Conservation (phyloP, 163 green algal genomes). For the Picocystis sp. region DNA sequence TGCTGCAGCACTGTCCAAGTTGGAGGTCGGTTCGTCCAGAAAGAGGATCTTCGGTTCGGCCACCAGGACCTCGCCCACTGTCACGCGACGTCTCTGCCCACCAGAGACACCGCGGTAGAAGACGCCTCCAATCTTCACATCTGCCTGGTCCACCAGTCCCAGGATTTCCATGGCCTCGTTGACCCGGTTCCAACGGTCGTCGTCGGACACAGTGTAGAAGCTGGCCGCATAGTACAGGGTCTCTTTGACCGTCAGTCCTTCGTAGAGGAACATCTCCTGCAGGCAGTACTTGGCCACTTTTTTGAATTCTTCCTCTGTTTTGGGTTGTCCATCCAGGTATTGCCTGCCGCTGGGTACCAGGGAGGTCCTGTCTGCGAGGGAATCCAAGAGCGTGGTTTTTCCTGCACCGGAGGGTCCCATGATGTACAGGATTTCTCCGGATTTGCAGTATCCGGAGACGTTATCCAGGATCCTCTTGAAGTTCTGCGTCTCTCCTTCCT, state of each 20-base stretch:
- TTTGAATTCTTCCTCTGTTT: slow-evolving; percentile 24
- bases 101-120: slow-evolving; percentile 23
- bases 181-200: too few relatives aligned
- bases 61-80: slow-evolving; percentile 35
- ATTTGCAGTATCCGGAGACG: slow-evolving; percentile 17
- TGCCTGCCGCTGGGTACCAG: too few relatives aligned
- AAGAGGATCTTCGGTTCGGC: slow-evolving; percentile 16
- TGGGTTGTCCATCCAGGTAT: slow-evolving; percentile 17
- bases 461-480: slow-evolving; percentile 18
- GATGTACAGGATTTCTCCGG: slow-evolving; percentile 20
- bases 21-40: slow-evolving; percentile 19
- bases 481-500: too few relatives aligned
- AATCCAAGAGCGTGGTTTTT: slow-evolving; percentile 33
- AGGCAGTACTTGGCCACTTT: slow-evolving; percentile 27
- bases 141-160: too few relatives aligned
- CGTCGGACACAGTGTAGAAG: slow-evolving; percentile 1
- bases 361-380: slow-evolving; percentile 18
- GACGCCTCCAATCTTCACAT: too few relatives aligned
- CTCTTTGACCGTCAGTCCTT: slow-evolving; percentile 40
- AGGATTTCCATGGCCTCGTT: too few relatives aligned
- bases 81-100: slow-evolving; percentile 39
- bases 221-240: slow-evolving; percentile 23
- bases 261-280: slow-evolving; percentile 37
- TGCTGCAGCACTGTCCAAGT: slow-evolving; percentile 13
- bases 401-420: slow-evolving; percentile 33